phyloP scores from a whole-genome alignment of 352 stramenopile species.

The Aphanomyces astaci region DNA sequence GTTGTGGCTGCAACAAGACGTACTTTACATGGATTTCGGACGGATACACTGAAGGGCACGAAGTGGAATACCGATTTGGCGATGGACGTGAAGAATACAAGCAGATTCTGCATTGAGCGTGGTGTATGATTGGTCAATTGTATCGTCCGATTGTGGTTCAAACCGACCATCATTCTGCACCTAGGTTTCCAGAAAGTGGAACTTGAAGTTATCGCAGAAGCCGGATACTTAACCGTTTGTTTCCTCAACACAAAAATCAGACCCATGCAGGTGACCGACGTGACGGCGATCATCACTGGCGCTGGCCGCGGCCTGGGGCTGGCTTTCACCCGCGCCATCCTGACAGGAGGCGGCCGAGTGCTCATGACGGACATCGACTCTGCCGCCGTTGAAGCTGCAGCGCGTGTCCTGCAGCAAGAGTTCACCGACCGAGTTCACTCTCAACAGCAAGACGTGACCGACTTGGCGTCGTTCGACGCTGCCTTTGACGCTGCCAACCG shows the following conservation, averaged over 20 bases:
- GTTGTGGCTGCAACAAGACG: not conserved
- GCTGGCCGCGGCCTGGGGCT: conserved; percentile 54
- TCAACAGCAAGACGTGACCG: conserved; percentile 63
- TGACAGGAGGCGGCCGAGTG: conserved; percentile 42
- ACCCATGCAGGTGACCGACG: conserved; percentile 54
- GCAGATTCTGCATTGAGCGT: not conserved
- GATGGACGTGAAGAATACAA: not conserved
- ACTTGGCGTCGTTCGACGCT: conserved; percentile 49
- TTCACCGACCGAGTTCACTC: conserved; percentile 49
- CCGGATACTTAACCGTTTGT: too few species aligned
- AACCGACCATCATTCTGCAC: too few species aligned
- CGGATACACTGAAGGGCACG: not conserved
- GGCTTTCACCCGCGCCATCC: conserved; percentile 53
- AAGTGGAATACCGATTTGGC: not conserved
- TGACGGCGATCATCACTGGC: conserved; percentile 63
- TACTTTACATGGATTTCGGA: not conserved
- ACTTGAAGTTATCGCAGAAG: too few species aligned
- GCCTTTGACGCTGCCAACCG: conserved; percentile 49
- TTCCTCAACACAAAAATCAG: not conserved
- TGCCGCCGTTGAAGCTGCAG: conserved; percentile 45
- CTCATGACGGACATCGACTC: conserved; percentile 75
- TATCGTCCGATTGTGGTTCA: too few species aligned
- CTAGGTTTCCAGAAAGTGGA: too few species aligned
- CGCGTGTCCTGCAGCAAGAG: conserved; percentile 49
- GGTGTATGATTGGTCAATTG: too few species aligned